Evolutionary conservation across 1,139 yeast genomes (phyloP).

Genomic region (Fermentozyma sake): DNA sequence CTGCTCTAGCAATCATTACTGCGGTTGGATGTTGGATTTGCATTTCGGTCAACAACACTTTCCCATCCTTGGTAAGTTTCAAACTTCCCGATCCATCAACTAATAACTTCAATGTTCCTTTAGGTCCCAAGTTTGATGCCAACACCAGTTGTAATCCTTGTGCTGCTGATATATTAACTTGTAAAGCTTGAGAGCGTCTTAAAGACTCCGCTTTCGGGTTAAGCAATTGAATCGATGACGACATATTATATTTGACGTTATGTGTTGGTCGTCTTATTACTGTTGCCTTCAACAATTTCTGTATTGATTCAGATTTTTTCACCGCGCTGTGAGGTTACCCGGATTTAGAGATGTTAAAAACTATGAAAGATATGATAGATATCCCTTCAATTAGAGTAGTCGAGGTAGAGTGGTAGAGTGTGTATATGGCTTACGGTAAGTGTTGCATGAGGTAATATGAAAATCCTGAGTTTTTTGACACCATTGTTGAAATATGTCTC

Average conservation of each 20-base stretch:
- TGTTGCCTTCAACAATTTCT: slow-evolving; percentile 1
- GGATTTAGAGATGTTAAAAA: background rate
- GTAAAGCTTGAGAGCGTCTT: slow-evolving; percentile 90
- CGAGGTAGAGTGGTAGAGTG: too few species aligned
- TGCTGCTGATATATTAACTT: slow-evolving; percentile 93
- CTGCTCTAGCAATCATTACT: slow-evolving; percentile 97
- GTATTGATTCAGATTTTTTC: slow-evolving; percentile 2
- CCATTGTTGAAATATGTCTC: too few species aligned
- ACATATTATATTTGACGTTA: slow-evolving; percentile 25
- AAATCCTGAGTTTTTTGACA: too few species aligned
- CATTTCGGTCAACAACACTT: slow-evolving; percentile 90
- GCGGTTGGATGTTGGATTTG: slow-evolving; percentile 99
- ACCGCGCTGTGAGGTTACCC: slow-evolving; percentile 2
- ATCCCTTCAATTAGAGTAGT: too few species aligned
- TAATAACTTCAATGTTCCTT: slow-evolving; percentile 92
- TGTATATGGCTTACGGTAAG: too few species aligned
- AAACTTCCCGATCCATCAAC: slow-evolving; percentile 97
- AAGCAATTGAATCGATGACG: slow-evolving; percentile 75
- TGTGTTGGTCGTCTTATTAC: background rate
- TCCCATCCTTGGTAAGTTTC: slow-evolving; percentile 95
- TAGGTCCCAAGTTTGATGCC: slow-evolving; percentile 91
- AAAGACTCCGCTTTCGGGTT: slow-evolving; percentile 97
- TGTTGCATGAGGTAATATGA: too few species aligned
- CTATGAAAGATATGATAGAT: background rate
- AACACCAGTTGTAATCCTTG: slow-evolving; percentile 93